A percentile compares a stretch with the other conserved stretches of the same genome.
Evolutionary conservation across 2,329 filamentous ascomycete species (phyloP).

Genomic region (Diaporthe helianthi): DNA sequence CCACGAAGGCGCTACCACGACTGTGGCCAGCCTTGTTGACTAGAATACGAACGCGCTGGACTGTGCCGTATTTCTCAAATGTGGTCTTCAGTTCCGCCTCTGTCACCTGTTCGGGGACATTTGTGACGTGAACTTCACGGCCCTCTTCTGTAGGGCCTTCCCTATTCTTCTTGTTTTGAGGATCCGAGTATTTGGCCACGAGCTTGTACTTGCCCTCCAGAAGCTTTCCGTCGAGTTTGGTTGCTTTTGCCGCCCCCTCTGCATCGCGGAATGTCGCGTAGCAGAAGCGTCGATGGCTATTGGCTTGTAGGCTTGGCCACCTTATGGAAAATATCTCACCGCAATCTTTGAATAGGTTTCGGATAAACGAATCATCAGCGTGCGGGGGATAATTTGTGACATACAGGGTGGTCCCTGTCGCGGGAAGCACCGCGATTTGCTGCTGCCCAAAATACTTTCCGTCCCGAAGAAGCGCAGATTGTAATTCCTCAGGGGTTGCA

Average conservation of each 20-base stretch:
- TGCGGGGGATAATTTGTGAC: conserved; percentile 87
- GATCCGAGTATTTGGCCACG: conserved; percentile 84
- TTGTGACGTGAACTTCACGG: conserved; percentile 81
- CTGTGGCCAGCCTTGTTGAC: conserved; percentile 71
- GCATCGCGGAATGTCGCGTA: conserved; percentile 86
- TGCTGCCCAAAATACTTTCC: conserved; percentile 79
- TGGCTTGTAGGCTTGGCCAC: conserved; percentile 89
- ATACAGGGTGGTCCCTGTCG: conserved; percentile 81
- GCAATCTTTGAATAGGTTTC: conserved; percentile 72
- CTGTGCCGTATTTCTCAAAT: conserved; percentile 77
- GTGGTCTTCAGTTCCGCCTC: conserved; percentile 74
- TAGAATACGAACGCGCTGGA: conserved; percentile 76
- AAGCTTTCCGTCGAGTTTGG: conserved; percentile 72
- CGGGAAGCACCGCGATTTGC: conserved; percentile 76
- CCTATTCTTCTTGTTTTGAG: conserved; percentile 76
- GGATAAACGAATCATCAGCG: conserved; percentile 75
- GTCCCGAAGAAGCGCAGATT: conserved; percentile 81
- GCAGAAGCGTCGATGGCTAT: conserved; percentile 89
- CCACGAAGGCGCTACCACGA: conserved; percentile 81
- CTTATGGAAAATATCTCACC: conserved; percentile 86
- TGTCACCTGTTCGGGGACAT: conserved; percentile 66
- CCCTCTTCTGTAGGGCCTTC: conserved; percentile 85
- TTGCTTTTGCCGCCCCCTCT: conserved; percentile 74
- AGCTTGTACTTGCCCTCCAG: conserved; percentile 75
- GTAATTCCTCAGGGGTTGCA: conserved; percentile 77